A percentile compares a stretch with the other conserved stretches of the same genome.
Conservation (phyloP, 2,329 filamentous ascomycete species). For the Fusarium domesticum region DNA sequence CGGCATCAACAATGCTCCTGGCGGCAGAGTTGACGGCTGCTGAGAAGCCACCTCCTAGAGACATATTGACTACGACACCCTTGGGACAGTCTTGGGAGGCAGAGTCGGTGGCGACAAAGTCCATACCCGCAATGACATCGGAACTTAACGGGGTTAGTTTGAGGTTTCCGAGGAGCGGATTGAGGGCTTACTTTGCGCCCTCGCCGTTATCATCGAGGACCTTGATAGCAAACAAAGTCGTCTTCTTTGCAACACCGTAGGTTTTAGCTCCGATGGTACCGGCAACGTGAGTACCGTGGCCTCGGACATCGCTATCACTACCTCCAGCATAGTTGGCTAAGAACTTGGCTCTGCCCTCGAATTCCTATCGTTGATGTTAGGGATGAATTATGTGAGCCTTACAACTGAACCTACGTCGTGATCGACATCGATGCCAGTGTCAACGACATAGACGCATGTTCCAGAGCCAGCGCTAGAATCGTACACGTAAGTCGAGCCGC, state of each 20-base stretch:
- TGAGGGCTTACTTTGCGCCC: slow-evolving; percentile 27
- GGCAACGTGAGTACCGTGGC: slow-evolving; percentile 42
- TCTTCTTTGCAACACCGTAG: slow-evolving; percentile 43
- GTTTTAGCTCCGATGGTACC: slow-evolving; percentile 35
- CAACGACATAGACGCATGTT: slow-evolving; percentile 46
- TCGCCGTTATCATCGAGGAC: slow-evolving; percentile 39
- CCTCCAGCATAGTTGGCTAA: slow-evolving; percentile 29
- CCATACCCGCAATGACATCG: slow-evolving; percentile 45
- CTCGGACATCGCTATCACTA: slow-evolving; percentile 32
- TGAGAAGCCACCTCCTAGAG: slow-evolving; percentile 49
- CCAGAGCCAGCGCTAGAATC: slow-evolving; percentile 40
- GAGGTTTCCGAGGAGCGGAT: neutral
- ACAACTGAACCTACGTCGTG: slow-evolving; percentile 37
- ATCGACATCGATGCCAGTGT: slow-evolving; percentile 42
- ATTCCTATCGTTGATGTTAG: slow-evolving; percentile 22
- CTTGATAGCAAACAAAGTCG: slow-evolving; percentile 44
- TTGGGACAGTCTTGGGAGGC: slow-evolving; percentile 38
- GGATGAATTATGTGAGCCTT: too few species aligned
- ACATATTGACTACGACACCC: slow-evolving; percentile 55
- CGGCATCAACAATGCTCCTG: slow-evolving; percentile 41
- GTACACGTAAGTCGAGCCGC: slow-evolving; percentile 36
- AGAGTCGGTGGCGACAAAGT: slow-evolving; percentile 41
- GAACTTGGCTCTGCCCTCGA: slow-evolving; percentile 35
- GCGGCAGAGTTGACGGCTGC: slow-evolving; percentile 51
- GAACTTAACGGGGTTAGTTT: slow-evolving; percentile 28